A percentile compares a stretch with the other conserved stretches of the same genome.
These are phyloP conservation scores for Talaromyces sp. DNA, from an alignment of 2,329 filamentous ascomycete genomes.

Conservation along the genomic window DNA sequence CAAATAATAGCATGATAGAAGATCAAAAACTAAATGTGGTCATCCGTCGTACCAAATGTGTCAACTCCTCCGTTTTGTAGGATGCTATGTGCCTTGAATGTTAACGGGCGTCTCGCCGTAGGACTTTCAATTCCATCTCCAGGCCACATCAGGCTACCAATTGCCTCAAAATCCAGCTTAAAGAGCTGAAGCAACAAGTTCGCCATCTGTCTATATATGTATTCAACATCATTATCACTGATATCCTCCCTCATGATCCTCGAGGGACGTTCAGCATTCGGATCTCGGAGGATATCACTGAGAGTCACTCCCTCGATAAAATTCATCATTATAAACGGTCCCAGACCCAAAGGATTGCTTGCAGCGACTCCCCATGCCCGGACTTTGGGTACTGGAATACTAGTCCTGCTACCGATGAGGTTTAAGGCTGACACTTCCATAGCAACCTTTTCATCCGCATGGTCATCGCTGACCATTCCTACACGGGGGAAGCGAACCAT, in stretches of 20 bases:
- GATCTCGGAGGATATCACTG: neutral
- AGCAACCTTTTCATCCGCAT: conserved; percentile 21
- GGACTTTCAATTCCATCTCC: neutral
- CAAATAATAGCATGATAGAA: too few relatives aligned
- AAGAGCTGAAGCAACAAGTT: conserved; percentile 5
- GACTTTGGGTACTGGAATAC: neutral
- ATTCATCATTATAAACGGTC: conserved; percentile 12
- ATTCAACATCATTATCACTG: neutral
- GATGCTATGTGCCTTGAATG: conserved; percentile 9
- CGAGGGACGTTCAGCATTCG: neutral
- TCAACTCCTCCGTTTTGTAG: conserved; percentile 9
- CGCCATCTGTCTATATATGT: conserved; percentile 2
- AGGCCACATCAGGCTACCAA: neutral
- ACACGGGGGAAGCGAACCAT: conserved; percentile 32
- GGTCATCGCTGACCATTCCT: conserved; percentile 28
- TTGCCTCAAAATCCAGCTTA: neutral
- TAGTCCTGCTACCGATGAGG: neutral
- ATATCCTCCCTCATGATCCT: conserved; percentile 10
- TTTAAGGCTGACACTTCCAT: neutral
- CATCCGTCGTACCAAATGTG: neutral
- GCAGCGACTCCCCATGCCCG: neutral
- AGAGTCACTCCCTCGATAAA: neutral
- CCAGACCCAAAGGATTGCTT: neutral
- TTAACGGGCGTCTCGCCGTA: neutral
- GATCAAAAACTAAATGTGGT: too few relatives aligned